These are phyloP conservation scores for Fusarium setosum DNA, from an alignment of 2,329 filamentous ascomycete species.

Conservation along the genomic window DNA sequence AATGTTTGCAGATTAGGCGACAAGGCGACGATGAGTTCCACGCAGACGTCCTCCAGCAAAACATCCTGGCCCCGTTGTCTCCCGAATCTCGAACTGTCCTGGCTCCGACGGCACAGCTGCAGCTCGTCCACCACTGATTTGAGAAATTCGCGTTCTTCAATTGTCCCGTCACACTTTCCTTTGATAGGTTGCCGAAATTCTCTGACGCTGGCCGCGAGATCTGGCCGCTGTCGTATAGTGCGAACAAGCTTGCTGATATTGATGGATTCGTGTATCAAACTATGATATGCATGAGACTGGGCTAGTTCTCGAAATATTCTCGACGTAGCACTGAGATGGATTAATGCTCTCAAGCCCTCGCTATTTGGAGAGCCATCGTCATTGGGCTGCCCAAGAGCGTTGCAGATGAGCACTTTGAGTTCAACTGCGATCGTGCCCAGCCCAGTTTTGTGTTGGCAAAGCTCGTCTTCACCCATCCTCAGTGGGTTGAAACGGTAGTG, in stretches of 20 bases:
- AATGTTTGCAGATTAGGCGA: not conserved
- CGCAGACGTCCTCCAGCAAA: not conserved
- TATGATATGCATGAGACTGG: constrained; percentile 2
- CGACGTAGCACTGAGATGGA: not conserved
- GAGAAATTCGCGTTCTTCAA: not conserved
- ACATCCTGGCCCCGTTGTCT: not conserved
- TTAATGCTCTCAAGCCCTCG: not conserved
- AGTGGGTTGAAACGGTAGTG: no score
- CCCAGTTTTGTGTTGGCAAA: not conserved
- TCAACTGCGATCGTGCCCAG: not conserved
- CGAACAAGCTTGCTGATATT: not conserved
- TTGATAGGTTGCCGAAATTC: not conserved
- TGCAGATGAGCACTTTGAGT: not conserved
- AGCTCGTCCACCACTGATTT: not conserved
- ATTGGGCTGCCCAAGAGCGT: not conserved
- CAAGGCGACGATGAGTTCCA: constrained; percentile 4
- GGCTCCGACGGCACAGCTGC: not conserved
- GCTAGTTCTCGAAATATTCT: not conserved
- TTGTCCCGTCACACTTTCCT: not conserved
- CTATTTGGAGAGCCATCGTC: not conserved
- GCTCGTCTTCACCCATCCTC: no score
- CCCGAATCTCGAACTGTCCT: not conserved
- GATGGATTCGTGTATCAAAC: not conserved
- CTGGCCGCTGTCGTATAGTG: not conserved
- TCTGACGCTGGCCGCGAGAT: not conserved